phyloP scores from a whole-genome alignment of 495 filamentous ascomycete species.

The Aspergillus baeticus region DNA sequence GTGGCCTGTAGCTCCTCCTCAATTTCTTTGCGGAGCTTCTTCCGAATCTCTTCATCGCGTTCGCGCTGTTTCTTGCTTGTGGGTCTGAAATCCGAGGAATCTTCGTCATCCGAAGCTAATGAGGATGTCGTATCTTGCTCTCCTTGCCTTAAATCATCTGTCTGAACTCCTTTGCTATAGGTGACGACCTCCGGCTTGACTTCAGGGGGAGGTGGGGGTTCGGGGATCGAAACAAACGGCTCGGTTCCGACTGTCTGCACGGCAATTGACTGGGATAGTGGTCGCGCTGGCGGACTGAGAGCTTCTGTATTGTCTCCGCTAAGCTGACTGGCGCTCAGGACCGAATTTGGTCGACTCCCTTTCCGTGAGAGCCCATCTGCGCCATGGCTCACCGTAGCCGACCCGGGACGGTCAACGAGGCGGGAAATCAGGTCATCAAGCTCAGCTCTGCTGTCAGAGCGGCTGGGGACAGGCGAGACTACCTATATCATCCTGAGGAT shows the following conservation, averaged over 20 bases:
- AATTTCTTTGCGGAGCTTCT: conserved; percentile 83
- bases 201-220: conserved; percentile 70
- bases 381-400: conserved; percentile 67
- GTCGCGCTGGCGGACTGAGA: conserved; percentile 34
- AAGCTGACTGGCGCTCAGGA: conserved; percentile 70
- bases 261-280: conserved; percentile 48
- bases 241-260: conserved; percentile 70
- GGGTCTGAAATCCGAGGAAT: conserved; percentile 57
- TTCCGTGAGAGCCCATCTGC: conserved; percentile 61
- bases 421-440: conserved; percentile 79
- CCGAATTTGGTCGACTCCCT: conserved; percentile 81
- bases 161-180: conserved; percentile 96
- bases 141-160: conserved; percentile 44
- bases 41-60: conserved; percentile 82
- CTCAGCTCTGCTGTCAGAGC: conserved; percentile 70
- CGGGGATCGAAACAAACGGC: conserved; percentile 64
- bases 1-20: conserved; percentile 83
- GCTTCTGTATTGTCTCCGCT: conserved; percentile 67
- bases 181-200: conserved; percentile 77
- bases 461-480: conserved; percentile 64
- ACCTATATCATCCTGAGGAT: conserved; percentile 57
- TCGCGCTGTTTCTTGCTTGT: conserved; percentile 73
- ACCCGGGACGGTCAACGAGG: conserved; percentile 73
- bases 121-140: conserved; percentile 29
- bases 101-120: conserved; percentile 67